Conservation (phyloP, 176 grass and related monocot genomes). For the Aegilops longissima region DNA sequence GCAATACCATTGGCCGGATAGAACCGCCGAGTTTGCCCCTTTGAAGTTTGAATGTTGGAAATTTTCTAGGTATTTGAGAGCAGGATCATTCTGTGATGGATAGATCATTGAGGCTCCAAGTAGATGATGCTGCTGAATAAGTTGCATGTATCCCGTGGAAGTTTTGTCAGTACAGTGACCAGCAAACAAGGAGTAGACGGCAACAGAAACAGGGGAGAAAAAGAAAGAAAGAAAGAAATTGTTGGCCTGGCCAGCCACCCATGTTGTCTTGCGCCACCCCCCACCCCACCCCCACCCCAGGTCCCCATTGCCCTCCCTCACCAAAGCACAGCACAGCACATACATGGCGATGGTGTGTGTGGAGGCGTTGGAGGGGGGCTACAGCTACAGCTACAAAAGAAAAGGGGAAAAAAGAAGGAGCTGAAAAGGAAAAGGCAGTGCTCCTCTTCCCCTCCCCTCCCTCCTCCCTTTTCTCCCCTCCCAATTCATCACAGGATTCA, state of each 20-base stretch:
- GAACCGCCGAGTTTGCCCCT: neutral
- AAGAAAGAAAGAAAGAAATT: slow-evolving; percentile 11
- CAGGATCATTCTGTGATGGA: neutral
- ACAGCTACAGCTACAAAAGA: neutral
- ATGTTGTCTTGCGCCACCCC: slow-evolving; percentile 16
- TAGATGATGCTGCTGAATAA: neutral
- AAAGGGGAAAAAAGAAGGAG: slow-evolving; percentile 22
- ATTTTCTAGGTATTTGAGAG: neutral
- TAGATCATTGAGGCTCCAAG: neutral
- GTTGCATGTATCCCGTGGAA: neutral
- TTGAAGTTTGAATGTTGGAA: neutral
- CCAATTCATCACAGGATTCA: slow-evolving; percentile 50
- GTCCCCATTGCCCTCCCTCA: neutral
- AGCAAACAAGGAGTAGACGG: slow-evolving; percentile 21
- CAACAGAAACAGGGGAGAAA: slow-evolving; percentile 43
- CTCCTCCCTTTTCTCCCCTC: slow-evolving; percentile 21
- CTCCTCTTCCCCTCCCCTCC: neutral
- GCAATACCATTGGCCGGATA: neutral
- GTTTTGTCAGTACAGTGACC: slow-evolving; percentile 18
- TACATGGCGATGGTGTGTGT: neutral
- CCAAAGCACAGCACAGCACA: slow-evolving; percentile 26
- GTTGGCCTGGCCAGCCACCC: neutral
- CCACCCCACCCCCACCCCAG: neutral
- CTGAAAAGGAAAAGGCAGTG: slow-evolving; percentile 41
- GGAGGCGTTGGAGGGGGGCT: neutral